phyloP scores from a whole-genome alignment of 2,329 filamentous ascomycete species.

The Fragosphaeria purpurea region DNA sequence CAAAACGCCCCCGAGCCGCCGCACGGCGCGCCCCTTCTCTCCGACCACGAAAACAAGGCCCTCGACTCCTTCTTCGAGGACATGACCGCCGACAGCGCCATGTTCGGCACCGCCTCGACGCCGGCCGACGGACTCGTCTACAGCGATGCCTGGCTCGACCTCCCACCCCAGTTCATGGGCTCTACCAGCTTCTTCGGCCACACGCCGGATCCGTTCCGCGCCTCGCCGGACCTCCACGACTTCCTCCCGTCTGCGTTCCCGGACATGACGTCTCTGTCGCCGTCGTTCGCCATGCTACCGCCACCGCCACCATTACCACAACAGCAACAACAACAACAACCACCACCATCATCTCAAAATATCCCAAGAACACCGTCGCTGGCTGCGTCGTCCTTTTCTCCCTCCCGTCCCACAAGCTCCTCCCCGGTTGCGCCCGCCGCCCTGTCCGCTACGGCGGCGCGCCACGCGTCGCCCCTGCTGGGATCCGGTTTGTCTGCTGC shows the following conservation, averaged over 20 bases:
- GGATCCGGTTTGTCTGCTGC: neutral
- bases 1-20: constrained; percentile 51
- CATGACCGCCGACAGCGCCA: constrained; percentile 36
- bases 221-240: constrained; percentile 16
- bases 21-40: constrained; percentile 54
- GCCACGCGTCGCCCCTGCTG: neutral
- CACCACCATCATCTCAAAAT: too few relatives aligned
- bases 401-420: constrained; percentile 1
- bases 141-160: constrained; percentile 43
- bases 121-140: constrained; percentile 38
- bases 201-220: constrained; percentile 27
- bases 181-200: constrained; percentile 54
- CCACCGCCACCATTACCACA: constrained; percentile 13
- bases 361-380: too few relatives aligned
- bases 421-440: neutral
- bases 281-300: constrained; percentile 15
- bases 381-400: neutral
- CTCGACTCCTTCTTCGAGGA: constrained; percentile 49
- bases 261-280: constrained; percentile 16
- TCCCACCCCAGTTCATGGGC: constrained; percentile 57
- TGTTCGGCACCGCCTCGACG: neutral
- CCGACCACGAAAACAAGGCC: constrained; percentile 49
- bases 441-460: neutral
- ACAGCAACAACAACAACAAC: too few relatives aligned
- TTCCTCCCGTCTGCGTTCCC: constrained; percentile 17